phyloP scores from a whole-genome alignment of 805 yeast genomes.

The Sungouiozyma intestinalis region DNA sequence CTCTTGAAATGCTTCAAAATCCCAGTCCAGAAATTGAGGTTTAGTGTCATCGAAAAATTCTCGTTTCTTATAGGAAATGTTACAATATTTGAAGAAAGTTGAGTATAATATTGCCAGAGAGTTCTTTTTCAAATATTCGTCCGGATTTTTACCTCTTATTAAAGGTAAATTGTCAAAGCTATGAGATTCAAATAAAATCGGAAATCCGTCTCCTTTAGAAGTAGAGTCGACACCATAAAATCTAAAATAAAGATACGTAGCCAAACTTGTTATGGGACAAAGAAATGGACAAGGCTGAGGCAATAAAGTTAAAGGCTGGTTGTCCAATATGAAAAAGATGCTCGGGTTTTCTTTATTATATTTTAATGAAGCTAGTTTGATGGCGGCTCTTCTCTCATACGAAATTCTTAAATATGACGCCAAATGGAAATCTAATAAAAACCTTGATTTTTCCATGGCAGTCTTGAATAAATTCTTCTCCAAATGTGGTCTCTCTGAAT shows the following conservation, averaged over 20 bases:
- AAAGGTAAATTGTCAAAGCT: slow-evolving; percentile 9
- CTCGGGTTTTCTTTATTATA: background rate
- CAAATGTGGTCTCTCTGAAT: slow-evolving; percentile 15
- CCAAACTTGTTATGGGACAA: slow-evolving; percentile 24
- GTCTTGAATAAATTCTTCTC: slow-evolving; percentile 21
- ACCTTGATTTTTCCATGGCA: slow-evolving; percentile 20
- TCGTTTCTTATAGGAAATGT: slow-evolving; percentile 22
- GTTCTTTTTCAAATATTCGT: slow-evolving; percentile 24
- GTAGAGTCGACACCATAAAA: slow-evolving; percentile 22
- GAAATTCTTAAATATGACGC: slow-evolving; percentile 16
- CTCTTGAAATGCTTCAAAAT: slow-evolving; percentile 4
- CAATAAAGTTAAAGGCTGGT: slow-evolving; percentile 10
- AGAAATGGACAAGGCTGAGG: slow-evolving; percentile 20
- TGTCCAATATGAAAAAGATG: background rate
- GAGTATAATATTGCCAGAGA: slow-evolving; percentile 22
- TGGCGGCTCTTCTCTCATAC: slow-evolving; percentile 16
- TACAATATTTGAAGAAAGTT: slow-evolving; percentile 23
- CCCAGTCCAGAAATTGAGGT: slow-evolving; percentile 13
- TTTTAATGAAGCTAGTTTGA: slow-evolving; percentile 15
- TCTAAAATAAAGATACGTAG: slow-evolving; percentile 21
- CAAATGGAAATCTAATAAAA: slow-evolving; percentile 25
- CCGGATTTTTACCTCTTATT: slow-evolving; percentile 18
- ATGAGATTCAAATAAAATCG: slow-evolving; percentile 13
- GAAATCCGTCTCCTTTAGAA: slow-evolving; percentile 25
- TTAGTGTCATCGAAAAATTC: slow-evolving; percentile 14